Base-by-base conservation (phyloP, 139 green algal genomes). In the Chlorella sp. region DNA sequence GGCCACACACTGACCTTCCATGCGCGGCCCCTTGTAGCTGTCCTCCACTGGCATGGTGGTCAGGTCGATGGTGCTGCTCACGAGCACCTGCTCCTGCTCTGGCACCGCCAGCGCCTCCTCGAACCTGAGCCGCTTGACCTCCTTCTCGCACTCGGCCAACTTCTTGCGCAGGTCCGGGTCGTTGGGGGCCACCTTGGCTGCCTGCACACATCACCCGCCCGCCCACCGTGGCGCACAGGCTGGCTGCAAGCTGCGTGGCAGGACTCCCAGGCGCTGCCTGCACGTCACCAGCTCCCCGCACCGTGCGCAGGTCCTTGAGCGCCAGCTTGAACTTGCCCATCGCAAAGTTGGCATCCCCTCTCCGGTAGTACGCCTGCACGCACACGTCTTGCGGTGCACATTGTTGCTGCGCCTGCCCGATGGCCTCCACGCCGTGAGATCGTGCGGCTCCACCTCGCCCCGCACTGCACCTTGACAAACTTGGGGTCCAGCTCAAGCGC, bases 131-230 rank as follows among this genome's bases (percentile, higher is more conserved):
- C 90, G 83, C 80, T 94, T 93, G 49, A 97, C 78, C 66, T 93
- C 92, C 77, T 91, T 94, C 78, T 98, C 93, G 69, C 92, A 96
- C 63, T 95, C 88, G 2, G 76, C 64, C 69, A 98, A 79, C 86
- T 96, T 98, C 60, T 87, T 89, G 5, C 87, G 81, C 74, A 97
- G 78, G 79, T 98, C 95, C 5, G 89, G 88, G 78, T 99, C 94
- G 2, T 85, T 77, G 0, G 93, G 92, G 0, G 85, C 83, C 23
- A 92, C 81, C 73, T 88, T 86, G 49, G 89, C 89, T 1, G 91
- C 92, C 82, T 90, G 72, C 4, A n/a, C n/a, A n/a, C n/a, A n/a
- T n/a, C n/a, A n/a, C n/a, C n/a, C n/a, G n/a, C n/a, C n/a, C n/a
- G n/a, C n/a, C n/a, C n/a, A n/a, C n/a, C n/a, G n/a, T n/a, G n/a